Base-by-base conservation (phyloP, 176 grass and related monocot genomes). In the Oryza meridionalis region DNA sequence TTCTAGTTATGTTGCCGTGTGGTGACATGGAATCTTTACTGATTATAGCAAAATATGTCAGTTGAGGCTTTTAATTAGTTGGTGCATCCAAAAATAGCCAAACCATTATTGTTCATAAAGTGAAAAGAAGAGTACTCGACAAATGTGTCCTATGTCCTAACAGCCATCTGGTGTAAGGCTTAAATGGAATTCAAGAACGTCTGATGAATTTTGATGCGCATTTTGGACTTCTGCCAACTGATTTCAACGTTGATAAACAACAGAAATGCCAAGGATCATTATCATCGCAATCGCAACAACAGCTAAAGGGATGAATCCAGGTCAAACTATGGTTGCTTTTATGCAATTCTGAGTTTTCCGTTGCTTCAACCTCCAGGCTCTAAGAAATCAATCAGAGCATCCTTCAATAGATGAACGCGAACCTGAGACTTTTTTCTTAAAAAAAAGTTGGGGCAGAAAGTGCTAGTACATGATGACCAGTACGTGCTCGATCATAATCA, bases 401-500 rank as follows among this genome's bases (percentile, higher is more conserved):
- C 6, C 5, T 76, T 55, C 15, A 35, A 11, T 24, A 55, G 2
- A 80, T 75, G 81, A 73, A 21, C 9, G 66, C 13, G 5, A 17
- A 42, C 17, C n/a, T 9, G 37, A 70, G 2, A 7, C 21, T 61
- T 42, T 6, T 37, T 29, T 29, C 32, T 35, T 4, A 37, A 40
- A 9, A 51, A 50, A 69, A 44, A 81, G 65, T 10, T 21, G 17
- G 35, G 19, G 40, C 22, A 25, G 6, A 35, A 63, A 22, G 58
- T 62, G 11, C 51, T 26, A 14, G 17, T 17, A 10, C 27, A 44
- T 58, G 67, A 70, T 86, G 80, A 46, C 35, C 22, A 83, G 21
- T n/a, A 73, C 58, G 67, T 86, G 74, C 11, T 86, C 70, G 83
- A 72, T 72, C 43, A 82, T 32, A 67, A 68, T 61, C 42, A 67